phyloP scores from a whole-genome alignment of 352 stramenopile genomes.

The Globisporangium paroecandrum region DNA sequence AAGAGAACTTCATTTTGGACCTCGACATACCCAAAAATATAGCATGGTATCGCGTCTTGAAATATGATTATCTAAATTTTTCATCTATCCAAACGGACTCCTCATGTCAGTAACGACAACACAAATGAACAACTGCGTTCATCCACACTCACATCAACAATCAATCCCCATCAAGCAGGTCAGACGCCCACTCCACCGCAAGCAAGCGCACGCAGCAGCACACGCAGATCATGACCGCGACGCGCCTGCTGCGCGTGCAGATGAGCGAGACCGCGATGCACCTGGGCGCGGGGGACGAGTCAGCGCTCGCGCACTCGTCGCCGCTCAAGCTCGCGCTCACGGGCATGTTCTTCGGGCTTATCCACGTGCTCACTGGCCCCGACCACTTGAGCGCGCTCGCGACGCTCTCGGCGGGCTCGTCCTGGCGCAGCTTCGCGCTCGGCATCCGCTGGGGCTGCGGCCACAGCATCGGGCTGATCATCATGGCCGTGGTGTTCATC shows the following conservation, averaged over 20 bases:
- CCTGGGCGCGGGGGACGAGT: constrained; percentile 23
- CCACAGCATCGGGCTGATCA: constrained; percentile 80
- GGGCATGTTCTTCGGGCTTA: constrained; percentile 56
- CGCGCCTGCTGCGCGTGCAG: constrained; percentile 35
- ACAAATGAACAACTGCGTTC: too few species aligned
- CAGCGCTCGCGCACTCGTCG: constrained; percentile 37
- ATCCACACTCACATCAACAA: too few species aligned
- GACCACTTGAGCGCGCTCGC: constrained; percentile 87
- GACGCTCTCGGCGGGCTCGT: constrained; percentile 74
- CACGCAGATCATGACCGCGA: constrained; percentile 7
- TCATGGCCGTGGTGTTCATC: constrained; percentile 68
- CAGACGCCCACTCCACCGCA: neutral
- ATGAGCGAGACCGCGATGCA: constrained; percentile 22
- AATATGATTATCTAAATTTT: too few species aligned
- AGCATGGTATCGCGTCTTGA: too few species aligned
- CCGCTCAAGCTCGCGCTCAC: constrained; percentile 36
- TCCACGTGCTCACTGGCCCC: constrained; percentile 69
- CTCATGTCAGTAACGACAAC: too few species aligned
- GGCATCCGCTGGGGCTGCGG: constrained; percentile 88
- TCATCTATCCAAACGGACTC: too few species aligned
- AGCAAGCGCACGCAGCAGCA: neutral
- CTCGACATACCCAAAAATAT: too few species aligned
- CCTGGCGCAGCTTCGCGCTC: constrained; percentile 71
- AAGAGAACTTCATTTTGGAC: too few species aligned
- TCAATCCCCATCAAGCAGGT: too few species aligned